phyloP scores from a whole-genome alignment of 1,284 basidiomycete species.

The Schizopora paradoxa region DNA sequence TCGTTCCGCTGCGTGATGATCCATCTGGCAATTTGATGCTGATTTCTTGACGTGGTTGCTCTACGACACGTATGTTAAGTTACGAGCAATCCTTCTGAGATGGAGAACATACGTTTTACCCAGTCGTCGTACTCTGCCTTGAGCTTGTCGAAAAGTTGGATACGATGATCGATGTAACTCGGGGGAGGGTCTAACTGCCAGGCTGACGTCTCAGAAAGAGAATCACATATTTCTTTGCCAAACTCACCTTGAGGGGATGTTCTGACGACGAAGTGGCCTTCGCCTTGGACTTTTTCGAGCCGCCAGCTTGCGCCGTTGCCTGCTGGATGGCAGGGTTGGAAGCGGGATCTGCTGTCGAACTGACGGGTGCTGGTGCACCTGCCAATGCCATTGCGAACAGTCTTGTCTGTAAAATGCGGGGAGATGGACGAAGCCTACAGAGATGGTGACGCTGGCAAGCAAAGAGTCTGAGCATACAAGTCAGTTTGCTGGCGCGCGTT shows the following conservation, averaged over 20 bases:
- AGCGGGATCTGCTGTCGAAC: slow-evolving; percentile 36
- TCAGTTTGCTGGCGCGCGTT: too few relatives aligned
- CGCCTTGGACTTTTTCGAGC: slow-evolving; percentile 44
- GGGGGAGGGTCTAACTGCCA: slow-evolving; percentile 77
- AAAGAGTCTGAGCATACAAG: too few relatives aligned
- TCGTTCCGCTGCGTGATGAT: slow-evolving; percentile 73
- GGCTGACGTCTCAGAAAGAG: slow-evolving; percentile 14
- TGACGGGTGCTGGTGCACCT: slow-evolving; percentile 28
- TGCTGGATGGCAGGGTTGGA: slow-evolving; percentile 31
- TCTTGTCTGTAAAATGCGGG: too few relatives aligned
- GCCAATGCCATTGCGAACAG: neutral
- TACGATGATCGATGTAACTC: slow-evolving; percentile 83
- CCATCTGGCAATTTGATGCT: slow-evolving; percentile 87
- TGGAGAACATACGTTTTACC: slow-evolving; percentile 56
- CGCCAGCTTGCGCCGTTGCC: slow-evolving; percentile 23
- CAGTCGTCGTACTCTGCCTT: slow-evolving; percentile 84
- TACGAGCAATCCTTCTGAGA: neutral
- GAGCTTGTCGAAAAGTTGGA: slow-evolving; percentile 87
- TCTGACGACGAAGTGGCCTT: slow-evolving; percentile 39
- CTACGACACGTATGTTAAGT: slow-evolving; percentile 33
- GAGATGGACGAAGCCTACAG: too few relatives aligned
- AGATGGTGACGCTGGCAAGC: too few relatives aligned
- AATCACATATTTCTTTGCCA: neutral
- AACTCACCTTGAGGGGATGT: slow-evolving; percentile 58
- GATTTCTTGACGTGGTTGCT: slow-evolving; percentile 84